Percentiles rank a stretch among this genome's conserved stretches.
phyloP scores from a whole-genome alignment of 2,329 filamentous ascomycete genomes.

The Fusarium sacchari region DNA sequence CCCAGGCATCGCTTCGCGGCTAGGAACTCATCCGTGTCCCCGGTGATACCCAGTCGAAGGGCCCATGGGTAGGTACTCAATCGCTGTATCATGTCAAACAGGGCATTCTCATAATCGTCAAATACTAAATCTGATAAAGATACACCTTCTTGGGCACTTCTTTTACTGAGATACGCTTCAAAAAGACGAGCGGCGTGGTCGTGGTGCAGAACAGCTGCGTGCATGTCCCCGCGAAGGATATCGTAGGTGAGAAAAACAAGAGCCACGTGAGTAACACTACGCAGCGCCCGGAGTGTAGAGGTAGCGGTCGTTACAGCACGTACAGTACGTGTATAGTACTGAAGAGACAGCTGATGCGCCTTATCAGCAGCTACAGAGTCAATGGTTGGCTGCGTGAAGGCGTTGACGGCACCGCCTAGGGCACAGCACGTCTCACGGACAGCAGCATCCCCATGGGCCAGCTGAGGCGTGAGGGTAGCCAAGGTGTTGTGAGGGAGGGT shows the following conservation, averaged over 20 bases:
- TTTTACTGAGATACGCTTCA: conserved; percentile 29
- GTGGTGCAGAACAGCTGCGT: conserved; percentile 30
- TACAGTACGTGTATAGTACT: conserved; percentile 36
- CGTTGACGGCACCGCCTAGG: conserved; percentile 25
- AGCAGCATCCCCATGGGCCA: conserved; percentile 27
- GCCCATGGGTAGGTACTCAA: conserved; percentile 37
- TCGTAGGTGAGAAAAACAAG: conserved; percentile 39
- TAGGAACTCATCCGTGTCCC: neutral
- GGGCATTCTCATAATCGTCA: conserved; percentile 26
- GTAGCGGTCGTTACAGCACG: conserved; percentile 7
- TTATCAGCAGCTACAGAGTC: conserved; percentile 13
- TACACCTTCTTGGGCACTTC: conserved; percentile 22
- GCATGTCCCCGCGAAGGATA: conserved; percentile 32
- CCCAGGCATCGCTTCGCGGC: neutral
- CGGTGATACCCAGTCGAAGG: conserved; percentile 18
- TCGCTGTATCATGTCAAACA: conserved; percentile 36
- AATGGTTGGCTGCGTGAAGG: conserved; percentile 21
- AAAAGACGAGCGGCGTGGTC: conserved; percentile 31
- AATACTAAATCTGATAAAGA: conserved; percentile 14
- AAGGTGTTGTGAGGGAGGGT: conserved; percentile 33
- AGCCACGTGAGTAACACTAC: conserved; percentile 32
- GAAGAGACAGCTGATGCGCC: conserved; percentile 18
- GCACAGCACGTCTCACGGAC: conserved; percentile 38
- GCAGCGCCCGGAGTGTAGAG: conserved; percentile 1
- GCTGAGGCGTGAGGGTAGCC: conserved; percentile 32